Base-by-base conservation (phyloP, 1,284 basidiomycete genomes). In the Puccinia hordei region DNA sequence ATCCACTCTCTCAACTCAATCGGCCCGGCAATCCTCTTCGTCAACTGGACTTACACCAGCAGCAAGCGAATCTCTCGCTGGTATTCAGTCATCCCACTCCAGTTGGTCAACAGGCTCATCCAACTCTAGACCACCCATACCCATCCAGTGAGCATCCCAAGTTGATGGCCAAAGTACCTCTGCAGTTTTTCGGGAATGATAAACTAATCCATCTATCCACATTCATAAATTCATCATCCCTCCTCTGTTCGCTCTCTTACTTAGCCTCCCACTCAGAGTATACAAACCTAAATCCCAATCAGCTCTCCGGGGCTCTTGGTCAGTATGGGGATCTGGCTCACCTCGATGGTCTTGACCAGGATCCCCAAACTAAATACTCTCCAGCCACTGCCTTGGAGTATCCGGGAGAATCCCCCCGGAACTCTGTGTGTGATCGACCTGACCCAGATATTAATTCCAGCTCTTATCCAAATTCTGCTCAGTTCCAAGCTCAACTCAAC, bases 341-440 rank as follows among this genome's bases (percentile, higher is more conserved):
- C 27, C 17, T n/a, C 27, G 57, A n/a, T 24, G 27, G 57, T 13
- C 57, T 3, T 49, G 46, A 49, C 33, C 57, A 59, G 57, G 27
- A 59, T 59, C 24, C 57, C 9, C 6, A 59, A 33, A 59, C 24
- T 59, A 30, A 9, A 33, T 59, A 24, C 57, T 17, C 57, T 59
- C 15, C 57, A 17, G 24, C 57, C 57, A 59, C n/a, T 2, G 27
- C 30, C n/a, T 59, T 59, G 57, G 57, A 59, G 27, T 30, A 59
- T 33, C 57, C 57, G 27, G 57, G 57, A 59, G 57, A 59, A 59
- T 59, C 57, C 30, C 33, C 57, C 57, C 57, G 57, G 57, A 10
- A 4, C 9, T 27, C 27, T 27, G 33, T 59, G 57, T 59, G 27
- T 27, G 57, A 59, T 33, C 57, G 13, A 33, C 57, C 57, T 59